Evolutionary conservation across 129 eudicot species (phyloP), one percentile per base, ranked within the genome.

Genomic region (Arctium lappa): DNA sequence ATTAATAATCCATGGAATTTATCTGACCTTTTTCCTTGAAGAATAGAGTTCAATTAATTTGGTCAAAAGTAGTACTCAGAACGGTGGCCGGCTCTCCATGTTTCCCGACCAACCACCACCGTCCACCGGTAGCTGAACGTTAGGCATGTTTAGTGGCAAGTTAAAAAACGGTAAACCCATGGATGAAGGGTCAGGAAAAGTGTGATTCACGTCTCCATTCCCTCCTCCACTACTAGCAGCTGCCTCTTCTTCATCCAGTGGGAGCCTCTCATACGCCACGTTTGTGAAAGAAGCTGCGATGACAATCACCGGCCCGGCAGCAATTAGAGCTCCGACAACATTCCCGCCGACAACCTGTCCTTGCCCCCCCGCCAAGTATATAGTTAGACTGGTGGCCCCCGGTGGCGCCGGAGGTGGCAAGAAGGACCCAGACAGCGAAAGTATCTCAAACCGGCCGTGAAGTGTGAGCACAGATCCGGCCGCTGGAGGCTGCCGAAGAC

Each of bases 321-420:
- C 98, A 33, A 93, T 89, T 79, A 93, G 38, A 9, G 93, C 90
- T 3, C 97, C 97, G 56, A 89, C 92, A 5, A 89, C 98, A 80
- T 88, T 89, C 32, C 98, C 95, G 48, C 94, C 95, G 2, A 91
- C 93, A 46, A 91, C 95, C 56, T 91, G 95, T 0, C 94, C 96
- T 86, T 93, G 97, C 12, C 97, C 97, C 15, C 97, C 95, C 1
- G 97, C 97, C 48, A 93, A 70, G 74, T 93, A 93, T n/a, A 93
- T 86, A 32, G 93, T 89, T 79, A 93, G 74, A 33, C 97, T 93
- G 2, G 97, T 93, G 2, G 97, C 95, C 4, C 97, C 97, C 2
- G 97, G 95, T 0, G 97, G 97, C 1, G 97, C 97, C 11, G 97
- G 97, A 8, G 97, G 97, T 0, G 97, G 97, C 69, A 93, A 79